Conservation (phyloP, 345 rosid genomes). For the Cochlearia excelsa region DNA sequence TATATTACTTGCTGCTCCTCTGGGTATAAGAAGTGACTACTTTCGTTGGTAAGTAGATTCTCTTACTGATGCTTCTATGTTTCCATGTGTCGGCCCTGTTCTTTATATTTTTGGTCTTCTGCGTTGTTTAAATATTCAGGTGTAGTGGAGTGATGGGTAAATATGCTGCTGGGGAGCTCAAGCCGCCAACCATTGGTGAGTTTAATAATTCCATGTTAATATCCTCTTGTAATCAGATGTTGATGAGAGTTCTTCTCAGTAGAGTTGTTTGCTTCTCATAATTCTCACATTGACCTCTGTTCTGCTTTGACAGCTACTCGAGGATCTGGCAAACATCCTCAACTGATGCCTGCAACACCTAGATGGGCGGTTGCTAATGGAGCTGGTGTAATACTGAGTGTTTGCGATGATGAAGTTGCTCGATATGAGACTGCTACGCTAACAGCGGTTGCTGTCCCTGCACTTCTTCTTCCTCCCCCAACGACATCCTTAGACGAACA, state of each 20-base stretch:
- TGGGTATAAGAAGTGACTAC: slow-evolving; percentile 93
- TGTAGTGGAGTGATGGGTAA: slow-evolving; percentile 99
- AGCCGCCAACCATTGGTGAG: slow-evolving; percentile 87
- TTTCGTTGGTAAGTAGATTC: slow-evolving; percentile 78
- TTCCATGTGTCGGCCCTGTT: not conserved
- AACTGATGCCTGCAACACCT: slow-evolving; percentile 87
- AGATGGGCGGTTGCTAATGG: slow-evolving; percentile 99
- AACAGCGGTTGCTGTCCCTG: slow-evolving; percentile 96
- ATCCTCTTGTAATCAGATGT: not conserved
- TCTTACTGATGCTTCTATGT: slow-evolving; percentile 18
- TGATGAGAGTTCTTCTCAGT: not conserved
- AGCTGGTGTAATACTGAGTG: slow-evolving; percentile 95
- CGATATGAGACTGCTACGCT: slow-evolving; percentile 92
- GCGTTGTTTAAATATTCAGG: slow-evolving; percentile 49
- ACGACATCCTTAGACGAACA: slow-evolving; percentile 94
- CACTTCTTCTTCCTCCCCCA: slow-evolving; percentile 96
- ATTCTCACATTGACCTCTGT: slow-evolving; percentile 22
- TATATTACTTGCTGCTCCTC: slow-evolving; percentile 87
- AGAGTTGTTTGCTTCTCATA: slow-evolving; percentile 10
- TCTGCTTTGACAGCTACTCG: slow-evolving; percentile 61
- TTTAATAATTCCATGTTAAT: slow-evolving; percentile 20
- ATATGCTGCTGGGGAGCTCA: slow-evolving; percentile 96
- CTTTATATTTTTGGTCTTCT: not conserved
- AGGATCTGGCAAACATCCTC: slow-evolving; percentile 98
- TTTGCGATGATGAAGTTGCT: slow-evolving; percentile 95